Conservation (phyloP, 495 filamentous ascomycete species). For the Penicillium coffeae region DNA sequence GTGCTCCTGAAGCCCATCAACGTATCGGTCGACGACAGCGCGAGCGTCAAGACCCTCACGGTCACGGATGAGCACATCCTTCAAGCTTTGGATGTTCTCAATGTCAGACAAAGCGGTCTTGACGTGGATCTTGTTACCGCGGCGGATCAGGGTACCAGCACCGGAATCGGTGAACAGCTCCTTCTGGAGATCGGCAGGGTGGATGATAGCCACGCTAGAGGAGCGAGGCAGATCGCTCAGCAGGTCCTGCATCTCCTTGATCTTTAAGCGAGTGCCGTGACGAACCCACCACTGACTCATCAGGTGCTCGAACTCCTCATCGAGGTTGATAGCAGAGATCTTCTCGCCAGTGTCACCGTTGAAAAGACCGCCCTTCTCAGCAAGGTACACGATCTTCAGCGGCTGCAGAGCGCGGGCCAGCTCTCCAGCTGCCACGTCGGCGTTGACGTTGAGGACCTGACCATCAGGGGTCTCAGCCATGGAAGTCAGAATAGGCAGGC, state of each 20-base stretch:
- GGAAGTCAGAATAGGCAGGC: constrained; percentile 90
- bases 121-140: constrained; percentile 85
- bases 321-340: constrained; percentile 96
- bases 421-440: constrained; percentile 93
- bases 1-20: constrained; percentile 68
- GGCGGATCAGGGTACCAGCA: constrained; percentile 89
- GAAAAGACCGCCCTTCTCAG: constrained; percentile 95
- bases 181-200: constrained; percentile 90
- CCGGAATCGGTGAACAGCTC: constrained; percentile 96
- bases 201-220: constrained; percentile 96
- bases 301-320: constrained; percentile 92
- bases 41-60: constrained; percentile 80
- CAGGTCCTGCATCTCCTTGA: constrained; percentile 96
- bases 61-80: constrained; percentile 79
- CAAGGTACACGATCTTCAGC: constrained; percentile 96
- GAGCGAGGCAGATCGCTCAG: constrained; percentile 81
- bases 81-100: constrained; percentile 69
- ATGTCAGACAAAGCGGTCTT: constrained; percentile 74
- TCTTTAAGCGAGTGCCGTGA: constrained; percentile 94
- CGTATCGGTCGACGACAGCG: constrained; percentile 80
- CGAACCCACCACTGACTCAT: constrained; percentile 97
- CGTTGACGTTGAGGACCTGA: constrained; percentile 96
- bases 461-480: constrained; percentile 95
- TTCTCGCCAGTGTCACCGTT: constrained; percentile 91
- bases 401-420: constrained; percentile 85